Conservation (phyloP, 306 rosid species). For the Castanea crenata region DNA sequence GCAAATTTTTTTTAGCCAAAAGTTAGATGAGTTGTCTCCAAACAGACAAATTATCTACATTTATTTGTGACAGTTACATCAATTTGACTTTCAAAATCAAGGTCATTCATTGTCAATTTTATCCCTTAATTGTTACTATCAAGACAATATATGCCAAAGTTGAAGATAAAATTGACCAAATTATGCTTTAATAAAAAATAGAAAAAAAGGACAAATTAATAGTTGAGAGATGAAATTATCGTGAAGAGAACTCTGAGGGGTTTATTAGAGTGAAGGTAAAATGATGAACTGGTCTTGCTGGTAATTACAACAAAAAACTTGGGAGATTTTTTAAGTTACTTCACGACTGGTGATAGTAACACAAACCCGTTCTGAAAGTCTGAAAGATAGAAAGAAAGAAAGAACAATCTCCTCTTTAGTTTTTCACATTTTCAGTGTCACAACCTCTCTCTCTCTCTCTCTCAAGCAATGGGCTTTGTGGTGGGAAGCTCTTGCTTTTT, state of each 20-base stretch:
- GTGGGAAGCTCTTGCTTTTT: conserved; percentile 41
- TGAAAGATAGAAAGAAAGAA: not conserved
- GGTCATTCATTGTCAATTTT: too few species aligned
- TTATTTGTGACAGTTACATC: too few species aligned
- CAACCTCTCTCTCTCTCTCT: not conserved
- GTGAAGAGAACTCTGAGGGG: too few species aligned
- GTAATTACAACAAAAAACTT: not conserved
- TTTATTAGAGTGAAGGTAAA: not conserved
- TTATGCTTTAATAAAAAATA: too few species aligned
- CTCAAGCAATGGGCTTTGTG: conserved; percentile 42
- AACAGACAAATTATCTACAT: too few species aligned
- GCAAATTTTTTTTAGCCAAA: fast-evolving
- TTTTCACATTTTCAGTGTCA: not conserved
- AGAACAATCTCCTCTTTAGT: not conserved
- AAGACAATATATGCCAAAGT: too few species aligned
- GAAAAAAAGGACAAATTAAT: too few species aligned
- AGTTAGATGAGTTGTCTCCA: fast-evolving
- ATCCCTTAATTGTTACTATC: too few species aligned
- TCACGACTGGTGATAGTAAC: not conserved
- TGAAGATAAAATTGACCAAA: too few species aligned
- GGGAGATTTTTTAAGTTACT: not conserved
- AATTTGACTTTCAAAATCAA: too few species aligned
- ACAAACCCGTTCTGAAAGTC: not conserved
- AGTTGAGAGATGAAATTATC: too few species aligned
- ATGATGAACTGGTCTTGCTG: not conserved